Evolutionary conservation across 768 basidiomycete species (phyloP).

Genomic region (Podaxis sp.): DNA sequence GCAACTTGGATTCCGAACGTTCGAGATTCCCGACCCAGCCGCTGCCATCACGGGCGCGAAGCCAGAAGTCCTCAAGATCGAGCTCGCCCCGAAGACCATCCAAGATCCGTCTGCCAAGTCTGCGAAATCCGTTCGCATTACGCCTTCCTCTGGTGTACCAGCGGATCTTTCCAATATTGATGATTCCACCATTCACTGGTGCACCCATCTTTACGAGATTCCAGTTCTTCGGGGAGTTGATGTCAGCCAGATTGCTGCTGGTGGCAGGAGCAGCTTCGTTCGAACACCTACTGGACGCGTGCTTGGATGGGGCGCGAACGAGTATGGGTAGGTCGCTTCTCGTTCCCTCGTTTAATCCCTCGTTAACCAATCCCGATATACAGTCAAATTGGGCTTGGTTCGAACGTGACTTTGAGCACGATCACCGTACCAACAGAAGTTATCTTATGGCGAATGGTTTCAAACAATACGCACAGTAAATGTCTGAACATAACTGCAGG

Average conservation of each 20-base stretch:
- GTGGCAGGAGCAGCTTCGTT: slow-evolving; percentile 70
- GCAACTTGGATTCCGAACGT: slow-evolving; percentile 78
- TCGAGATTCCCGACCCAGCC: slow-evolving; percentile 46
- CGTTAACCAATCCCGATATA: slow-evolving; percentile 5
- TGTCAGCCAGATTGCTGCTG: slow-evolving; percentile 71
- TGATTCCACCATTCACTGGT: slow-evolving; percentile 57
- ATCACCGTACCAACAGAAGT: slow-evolving; percentile 87
- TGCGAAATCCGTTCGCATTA: slow-evolving; percentile 38
- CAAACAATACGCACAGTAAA: slow-evolving; percentile 49
- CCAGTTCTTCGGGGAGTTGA: slow-evolving; percentile 66
- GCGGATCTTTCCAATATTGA: slow-evolving; percentile 33
- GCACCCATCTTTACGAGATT: slow-evolving; percentile 72
- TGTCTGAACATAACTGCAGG: slow-evolving; percentile 72
- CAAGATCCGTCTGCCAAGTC: slow-evolving; percentile 51
- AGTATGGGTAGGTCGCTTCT: slow-evolving; percentile 59
- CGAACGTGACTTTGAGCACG: slow-evolving; percentile 56
- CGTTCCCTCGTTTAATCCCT: neutral
- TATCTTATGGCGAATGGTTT: slow-evolving; percentile 60
- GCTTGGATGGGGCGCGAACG: slow-evolving; percentile 89
- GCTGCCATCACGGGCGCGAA: slow-evolving; percentile 23
- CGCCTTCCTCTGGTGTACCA: slow-evolving; percentile 27
- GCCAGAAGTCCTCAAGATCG: slow-evolving; percentile 41
- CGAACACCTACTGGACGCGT: slow-evolving; percentile 69
- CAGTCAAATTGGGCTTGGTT: slow-evolving; percentile 83
- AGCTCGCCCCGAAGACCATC: slow-evolving; percentile 58